A percentile compares a stretch with the other conserved stretches of the same genome.
phyloP scores from a whole-genome alignment of 2,329 filamentous ascomycete genomes.

The Stemphylium lycopersici region DNA sequence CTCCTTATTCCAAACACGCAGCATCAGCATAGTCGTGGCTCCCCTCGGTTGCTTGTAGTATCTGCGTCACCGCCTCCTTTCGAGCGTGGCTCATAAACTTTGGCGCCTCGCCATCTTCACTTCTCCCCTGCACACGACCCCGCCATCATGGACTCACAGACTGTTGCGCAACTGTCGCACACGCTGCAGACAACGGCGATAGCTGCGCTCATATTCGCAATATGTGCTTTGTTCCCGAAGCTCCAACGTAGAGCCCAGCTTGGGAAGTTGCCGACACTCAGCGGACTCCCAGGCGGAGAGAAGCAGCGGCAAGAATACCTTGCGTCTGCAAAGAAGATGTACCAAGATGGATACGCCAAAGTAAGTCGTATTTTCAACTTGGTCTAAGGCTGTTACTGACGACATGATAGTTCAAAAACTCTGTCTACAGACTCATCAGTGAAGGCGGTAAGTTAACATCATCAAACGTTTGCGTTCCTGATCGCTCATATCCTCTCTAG shows the following conservation, averaged over 20 bases:
- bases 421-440: constrained; percentile 29
- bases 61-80: too few species aligned
- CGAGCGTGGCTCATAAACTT: too few species aligned
- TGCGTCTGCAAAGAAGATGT: constrained; percentile 31
- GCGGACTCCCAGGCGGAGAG: constrained; percentile 14
- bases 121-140: not conserved
- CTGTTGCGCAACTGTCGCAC: constrained; percentile 23
- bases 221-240: constrained; percentile 28
- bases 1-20: too few species aligned
- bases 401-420: constrained; percentile 36
- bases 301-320: constrained; percentile 33
- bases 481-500: constrained; percentile 20
- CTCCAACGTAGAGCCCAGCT: constrained; percentile 31
- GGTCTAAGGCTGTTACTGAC: constrained; percentile 6
- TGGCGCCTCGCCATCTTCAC: not conserved
- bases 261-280: constrained; percentile 32
- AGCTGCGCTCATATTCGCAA: constrained; percentile 33
- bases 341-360: constrained; percentile 37
- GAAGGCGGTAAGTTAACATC: constrained; percentile 21
- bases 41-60: too few species aligned
- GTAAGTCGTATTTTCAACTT: constrained; percentile 9
- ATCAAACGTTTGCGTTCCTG: too few species aligned
- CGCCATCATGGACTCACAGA: constrained; percentile 27
- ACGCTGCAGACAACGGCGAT: constrained; percentile 31
- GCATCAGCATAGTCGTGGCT: too few species aligned